These are phyloP conservation scores for Mrakia frigida DNA, from an alignment of 768 basidiomycete species.

Conservation along the genomic window DNA sequence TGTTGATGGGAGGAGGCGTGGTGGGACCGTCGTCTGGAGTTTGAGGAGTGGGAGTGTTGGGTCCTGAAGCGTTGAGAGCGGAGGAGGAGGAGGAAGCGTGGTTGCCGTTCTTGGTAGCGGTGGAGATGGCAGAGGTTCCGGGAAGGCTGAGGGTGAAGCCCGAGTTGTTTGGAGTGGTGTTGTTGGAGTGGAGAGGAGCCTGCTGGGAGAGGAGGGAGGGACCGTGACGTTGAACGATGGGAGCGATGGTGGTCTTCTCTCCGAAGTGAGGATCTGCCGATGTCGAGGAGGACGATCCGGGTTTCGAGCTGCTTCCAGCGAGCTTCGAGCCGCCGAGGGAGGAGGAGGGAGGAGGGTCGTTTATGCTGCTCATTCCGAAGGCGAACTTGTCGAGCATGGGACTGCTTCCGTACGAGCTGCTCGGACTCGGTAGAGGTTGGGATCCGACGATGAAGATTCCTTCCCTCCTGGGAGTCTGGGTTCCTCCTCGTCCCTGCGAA, in stretches of 20 bases:
- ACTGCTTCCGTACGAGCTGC: constrained; percentile 60
- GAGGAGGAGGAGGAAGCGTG: constrained; percentile 11
- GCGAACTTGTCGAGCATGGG: constrained; percentile 72
- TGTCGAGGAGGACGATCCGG: constrained; percentile 11
- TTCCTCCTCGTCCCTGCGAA: constrained; percentile 85
- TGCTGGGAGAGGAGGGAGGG: constrained; percentile 66
- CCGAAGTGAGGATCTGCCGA: constrained; percentile 22
- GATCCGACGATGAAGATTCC: constrained; percentile 82
- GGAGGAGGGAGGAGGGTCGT: constrained; percentile 14
- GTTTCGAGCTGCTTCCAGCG: constrained; percentile 10
- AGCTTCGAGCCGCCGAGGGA: constrained; percentile 1
- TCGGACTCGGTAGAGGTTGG: constrained; percentile 79
- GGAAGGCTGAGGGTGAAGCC: too few relatives aligned
- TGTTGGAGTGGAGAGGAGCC: constrained; percentile 46
- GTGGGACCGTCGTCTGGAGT: constrained; percentile 39
- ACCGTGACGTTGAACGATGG: constrained; percentile 6
- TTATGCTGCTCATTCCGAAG: constrained; percentile 87
- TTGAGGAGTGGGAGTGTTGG: constrained; percentile 38
- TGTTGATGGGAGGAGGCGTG: constrained; percentile 40
- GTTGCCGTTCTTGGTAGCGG: constrained; percentile 10
- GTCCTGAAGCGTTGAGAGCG: constrained; percentile 33
- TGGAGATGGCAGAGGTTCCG: background rate
- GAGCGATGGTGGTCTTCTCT: constrained; percentile 26
- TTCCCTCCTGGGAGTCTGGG: constrained; percentile 86
- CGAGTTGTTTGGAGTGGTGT: constrained; percentile 7